Base-by-base conservation (phyloP, 192 early-diverging fungal genomes). In the Lobosporangium transversale region DNA sequence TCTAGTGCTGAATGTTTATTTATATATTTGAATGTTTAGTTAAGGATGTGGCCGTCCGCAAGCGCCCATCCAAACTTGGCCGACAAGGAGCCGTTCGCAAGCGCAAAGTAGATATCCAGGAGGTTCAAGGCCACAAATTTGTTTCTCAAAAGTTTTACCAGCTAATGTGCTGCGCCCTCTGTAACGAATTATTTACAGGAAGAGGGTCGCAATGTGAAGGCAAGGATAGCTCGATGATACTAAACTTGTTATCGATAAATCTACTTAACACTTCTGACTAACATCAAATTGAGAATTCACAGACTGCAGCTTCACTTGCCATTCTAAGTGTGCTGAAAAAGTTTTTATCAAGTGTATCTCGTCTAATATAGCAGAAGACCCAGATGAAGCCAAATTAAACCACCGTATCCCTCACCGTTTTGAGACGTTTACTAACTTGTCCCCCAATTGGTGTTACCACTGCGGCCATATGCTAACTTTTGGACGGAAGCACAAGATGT, bases 331-430 rank as follows among this genome's bases (percentile, higher is more conserved):
- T 69, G 88, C 92, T 36, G 75, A 74, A 1, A 88, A 90, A 33
- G 93, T 98, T 20, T 87, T 98, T 9, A 87, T 90, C 3, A 95
- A 95, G 81, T 99, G 97, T 80, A 94, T 97, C 30, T 87, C 91
- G 8, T 65, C 85, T 3, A 84, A 86, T 45, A 61, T 70, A 8
- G 89, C 86, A 30, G 76, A 85, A 68, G 89, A 90, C 64, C 74
- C 81, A 18, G 93, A 94, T 37, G 87, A 88, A 31, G 87, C 85
- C 24, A 87, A 90, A 32, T 70, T 95, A 42, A 90, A 94, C 10
- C 97, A 99, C 79, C 87, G 90, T 33, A 99, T 99, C 71, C 97
- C 96, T 35, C 97, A 99, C 85, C 91, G 97, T 50, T 98, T 96
- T 70, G 93, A 96, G 61, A 81, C 83, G 8, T 83, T 91, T 12